phyloP scores from a whole-genome alignment of 805 yeast species.

The Cyberlindnera mrakii region DNA sequence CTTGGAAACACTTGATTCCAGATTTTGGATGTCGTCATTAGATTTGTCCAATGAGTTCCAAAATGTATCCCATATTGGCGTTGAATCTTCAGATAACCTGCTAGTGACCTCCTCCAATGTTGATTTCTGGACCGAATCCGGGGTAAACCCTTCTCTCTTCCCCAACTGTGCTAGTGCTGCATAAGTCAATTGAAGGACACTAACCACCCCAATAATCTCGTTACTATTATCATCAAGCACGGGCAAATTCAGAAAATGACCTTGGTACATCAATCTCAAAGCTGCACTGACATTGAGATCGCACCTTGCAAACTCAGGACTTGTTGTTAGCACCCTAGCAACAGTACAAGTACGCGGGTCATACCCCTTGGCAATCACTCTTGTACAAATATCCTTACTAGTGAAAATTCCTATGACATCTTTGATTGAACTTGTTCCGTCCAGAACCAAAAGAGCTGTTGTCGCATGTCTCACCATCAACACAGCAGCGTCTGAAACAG shows the following conservation, averaged over 20 bases:
- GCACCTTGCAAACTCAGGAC: slow-evolving; percentile 39
- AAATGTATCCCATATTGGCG: slow-evolving; percentile 26
- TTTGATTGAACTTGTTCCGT: slow-evolving; percentile 25
- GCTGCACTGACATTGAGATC: slow-evolving; percentile 36
- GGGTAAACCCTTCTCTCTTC: slow-evolving; percentile 18
- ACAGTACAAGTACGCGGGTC: slow-evolving; percentile 33
- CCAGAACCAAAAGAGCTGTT: slow-evolving; percentile 37
- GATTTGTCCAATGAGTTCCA: slow-evolving; percentile 29
- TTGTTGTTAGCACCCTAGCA: slow-evolving; percentile 38
- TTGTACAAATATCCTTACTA: slow-evolving; percentile 37
- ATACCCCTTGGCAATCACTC: slow-evolving; percentile 32
- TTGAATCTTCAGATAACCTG: slow-evolving; percentile 18
- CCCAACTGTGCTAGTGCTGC: slow-evolving; percentile 33
- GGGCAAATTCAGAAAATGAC: slow-evolving; percentile 39
- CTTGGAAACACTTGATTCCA: slow-evolving; percentile 20
- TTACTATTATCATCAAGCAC: slow-evolving; percentile 25
- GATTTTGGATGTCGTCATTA: slow-evolving; percentile 21
- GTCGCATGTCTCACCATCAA: slow-evolving; percentile 32
- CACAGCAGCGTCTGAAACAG: slow-evolving; percentile 34
- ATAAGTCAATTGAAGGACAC: slow-evolving; percentile 38
- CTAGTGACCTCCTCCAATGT: slow-evolving; percentile 20
- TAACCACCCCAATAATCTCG: slow-evolving; percentile 34
- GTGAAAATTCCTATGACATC: slow-evolving; percentile 41
- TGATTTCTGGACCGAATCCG: slow-evolving; percentile 13
- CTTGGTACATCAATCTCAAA: slow-evolving; percentile 40